A percentile compares a stretch with the other conserved stretches of the same genome.
Evolutionary conservation across 768 basidiomycete species (phyloP).

Genomic region (Tricholoma matsutake): DNA sequence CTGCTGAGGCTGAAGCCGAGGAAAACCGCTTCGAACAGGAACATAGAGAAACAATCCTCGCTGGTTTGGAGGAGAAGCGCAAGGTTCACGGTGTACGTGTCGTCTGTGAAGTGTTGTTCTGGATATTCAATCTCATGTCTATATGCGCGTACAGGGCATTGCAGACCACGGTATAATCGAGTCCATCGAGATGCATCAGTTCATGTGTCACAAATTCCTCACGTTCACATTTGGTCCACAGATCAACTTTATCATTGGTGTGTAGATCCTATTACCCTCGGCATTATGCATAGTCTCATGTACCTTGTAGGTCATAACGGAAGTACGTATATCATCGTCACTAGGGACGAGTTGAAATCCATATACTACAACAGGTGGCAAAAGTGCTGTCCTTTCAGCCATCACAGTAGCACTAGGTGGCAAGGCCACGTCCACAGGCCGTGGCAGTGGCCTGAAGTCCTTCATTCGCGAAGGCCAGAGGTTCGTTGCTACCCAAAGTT

Average conservation of each 20-base stretch:
- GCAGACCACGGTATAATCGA: conserved; percentile 90
- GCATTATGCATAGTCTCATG: conserved; percentile 1
- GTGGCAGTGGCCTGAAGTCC: conserved; percentile 79
- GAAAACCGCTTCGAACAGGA: conserved; percentile 66
- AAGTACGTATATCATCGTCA: conserved; percentile 42
- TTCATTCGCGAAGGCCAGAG: conserved; percentile 82
- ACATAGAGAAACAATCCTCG: conserved; percentile 53
- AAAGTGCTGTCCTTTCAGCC: conserved; percentile 91
- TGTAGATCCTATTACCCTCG: conserved; percentile 14
- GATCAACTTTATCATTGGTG: conserved; percentile 96
- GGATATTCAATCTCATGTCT: conserved; percentile 3
- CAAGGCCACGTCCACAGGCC: conserved; percentile 87
- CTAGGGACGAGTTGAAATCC: not conserved
- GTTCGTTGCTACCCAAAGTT: conserved; percentile 40
- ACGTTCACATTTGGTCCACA: conserved; percentile 86
- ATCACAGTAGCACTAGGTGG: conserved; percentile 93
- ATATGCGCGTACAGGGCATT: conserved; percentile 48
- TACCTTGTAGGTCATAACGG: conserved; percentile 75
- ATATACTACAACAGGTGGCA: conserved; percentile 61
- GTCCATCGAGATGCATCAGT: conserved; percentile 82
- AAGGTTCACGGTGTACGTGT: conserved; percentile 45
- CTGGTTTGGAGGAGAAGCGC: conserved; percentile 47
- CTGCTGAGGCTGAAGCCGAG: conserved; percentile 50
- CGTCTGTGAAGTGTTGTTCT: conserved; percentile 2
- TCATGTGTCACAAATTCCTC: conserved; percentile 92